phyloP scores from a whole-genome alignment of 495 filamentous ascomycete species.

The Hyaloscypha finlandica region DNA sequence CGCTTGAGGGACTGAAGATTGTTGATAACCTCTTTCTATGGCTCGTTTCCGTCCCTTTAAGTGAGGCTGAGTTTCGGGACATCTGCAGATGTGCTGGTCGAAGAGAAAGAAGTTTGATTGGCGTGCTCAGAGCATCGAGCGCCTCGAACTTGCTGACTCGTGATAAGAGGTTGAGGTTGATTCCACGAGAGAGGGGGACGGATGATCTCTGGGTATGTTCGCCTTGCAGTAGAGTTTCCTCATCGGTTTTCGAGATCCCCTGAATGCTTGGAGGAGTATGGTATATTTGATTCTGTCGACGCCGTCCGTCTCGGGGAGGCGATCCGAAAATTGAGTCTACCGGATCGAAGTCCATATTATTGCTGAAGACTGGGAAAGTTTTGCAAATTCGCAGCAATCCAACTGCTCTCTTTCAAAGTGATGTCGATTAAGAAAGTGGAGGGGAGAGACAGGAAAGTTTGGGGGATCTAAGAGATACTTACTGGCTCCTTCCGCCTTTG shows the following conservation, averaged over 20 bases:
- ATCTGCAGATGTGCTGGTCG: conserved; percentile 19
- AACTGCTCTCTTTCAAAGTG: neutral
- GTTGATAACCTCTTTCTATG: conserved; percentile 3
- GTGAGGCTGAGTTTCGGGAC: conserved; percentile 21
- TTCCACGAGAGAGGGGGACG: conserved; percentile 5
- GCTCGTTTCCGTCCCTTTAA: neutral
- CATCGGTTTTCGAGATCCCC: neutral
- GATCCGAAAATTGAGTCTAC: neutral
- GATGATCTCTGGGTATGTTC: neutral
- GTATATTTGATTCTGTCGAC: neutral
- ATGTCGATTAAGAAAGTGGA: neutral
- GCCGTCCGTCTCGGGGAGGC: neutral
- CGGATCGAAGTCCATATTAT: neutral
- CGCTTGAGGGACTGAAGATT: conserved; percentile 15
- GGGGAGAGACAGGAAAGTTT: neutral
- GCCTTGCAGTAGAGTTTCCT: neutral
- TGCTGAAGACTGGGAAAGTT: neutral
- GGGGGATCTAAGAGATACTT: neutral
- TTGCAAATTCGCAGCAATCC: neutral
- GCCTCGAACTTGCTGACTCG: conserved; percentile 46
- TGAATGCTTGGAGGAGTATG: neutral
- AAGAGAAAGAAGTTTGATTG: conserved; percentile 6
- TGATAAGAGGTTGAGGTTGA: conserved; percentile 31
- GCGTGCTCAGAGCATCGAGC: conserved; percentile 38
- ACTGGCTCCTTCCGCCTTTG: neutral